Evolutionary conservation across 1,284 basidiomycete genomes (phyloP).

Genomic region (Heterobasidion occidentale): DNA sequence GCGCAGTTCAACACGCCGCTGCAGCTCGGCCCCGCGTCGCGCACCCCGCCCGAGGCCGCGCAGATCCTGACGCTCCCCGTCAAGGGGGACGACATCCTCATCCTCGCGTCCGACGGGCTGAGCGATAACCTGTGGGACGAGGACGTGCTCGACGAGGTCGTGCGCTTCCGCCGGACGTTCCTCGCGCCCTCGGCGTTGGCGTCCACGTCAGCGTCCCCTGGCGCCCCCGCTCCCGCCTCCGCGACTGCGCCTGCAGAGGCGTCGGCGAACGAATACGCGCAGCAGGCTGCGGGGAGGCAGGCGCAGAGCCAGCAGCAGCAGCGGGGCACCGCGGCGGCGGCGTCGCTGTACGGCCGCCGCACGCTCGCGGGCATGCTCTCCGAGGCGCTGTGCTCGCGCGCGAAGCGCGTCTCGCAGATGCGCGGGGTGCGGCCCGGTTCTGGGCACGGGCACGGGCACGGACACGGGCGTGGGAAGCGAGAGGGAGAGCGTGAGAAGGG

Average conservation of each 20-base stretch:
- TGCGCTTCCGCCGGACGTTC: slow-evolving; percentile 50
- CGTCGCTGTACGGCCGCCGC: slow-evolving; percentile 34
- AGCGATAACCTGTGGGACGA: slow-evolving; percentile 95
- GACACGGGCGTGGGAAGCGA: slow-evolving; percentile 12
- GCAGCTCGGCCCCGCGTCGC: slow-evolving; percentile 76
- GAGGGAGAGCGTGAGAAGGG: neutral
- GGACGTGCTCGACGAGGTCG: slow-evolving; percentile 87
- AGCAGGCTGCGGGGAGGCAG: no score
- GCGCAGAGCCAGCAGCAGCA: no score
- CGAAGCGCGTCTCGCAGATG: slow-evolving; percentile 51
- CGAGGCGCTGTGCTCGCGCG: slow-evolving; percentile 27
- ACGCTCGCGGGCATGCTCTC: slow-evolving; percentile 59
- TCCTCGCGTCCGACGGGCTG: slow-evolving; percentile 85
- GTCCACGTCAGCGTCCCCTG: neutral
- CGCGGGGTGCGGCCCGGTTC: slow-evolving; percentile 57
- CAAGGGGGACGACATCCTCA: slow-evolving; percentile 80
- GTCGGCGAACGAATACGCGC: no score
- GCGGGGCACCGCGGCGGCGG: neutral
- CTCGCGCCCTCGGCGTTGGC: slow-evolving; percentile 10
- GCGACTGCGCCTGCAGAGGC: neutral
- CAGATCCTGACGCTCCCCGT: slow-evolving; percentile 73
- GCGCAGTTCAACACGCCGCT: slow-evolving; percentile 83
- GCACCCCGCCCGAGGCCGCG: slow-evolving; percentile 68
- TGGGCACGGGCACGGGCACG: slow-evolving; percentile 62
- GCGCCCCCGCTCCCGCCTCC: neutral